Evolutionary conservation across 306 rosid species (phyloP).

Genomic region (Cucurbita argyrosperma): DNA sequence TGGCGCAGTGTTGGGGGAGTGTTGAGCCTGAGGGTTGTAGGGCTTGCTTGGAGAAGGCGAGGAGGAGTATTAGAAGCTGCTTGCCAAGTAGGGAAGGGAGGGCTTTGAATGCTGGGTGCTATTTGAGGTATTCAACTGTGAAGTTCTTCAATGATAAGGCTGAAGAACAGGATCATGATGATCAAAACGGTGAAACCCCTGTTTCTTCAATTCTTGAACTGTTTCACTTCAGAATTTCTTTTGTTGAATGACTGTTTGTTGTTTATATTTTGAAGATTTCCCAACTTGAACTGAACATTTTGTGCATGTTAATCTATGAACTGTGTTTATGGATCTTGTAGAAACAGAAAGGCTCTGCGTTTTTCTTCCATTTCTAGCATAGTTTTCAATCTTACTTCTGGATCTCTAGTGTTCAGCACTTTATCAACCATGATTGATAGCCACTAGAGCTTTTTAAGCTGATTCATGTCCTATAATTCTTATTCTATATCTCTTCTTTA

Average conservation of each 20-base stretch:
- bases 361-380: background rate
- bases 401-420: background rate
- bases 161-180: slow-evolving; percentile 5
- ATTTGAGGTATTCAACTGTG: slow-evolving; percentile 53
- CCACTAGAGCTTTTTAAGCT: background rate
- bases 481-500: background rate
- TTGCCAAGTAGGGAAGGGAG: slow-evolving; percentile 48
- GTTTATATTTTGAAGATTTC: background rate
- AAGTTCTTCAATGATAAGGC: slow-evolving; percentile 30
- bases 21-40: slow-evolving; percentile 30
- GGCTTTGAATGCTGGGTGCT: slow-evolving; percentile 71
- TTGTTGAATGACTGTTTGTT: background rate
- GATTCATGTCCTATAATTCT: background rate
- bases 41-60: slow-evolving; percentile 50
- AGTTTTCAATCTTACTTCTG: background rate
- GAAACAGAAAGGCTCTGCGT: background rate
- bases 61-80: slow-evolving; percentile 21
- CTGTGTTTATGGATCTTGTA: background rate
- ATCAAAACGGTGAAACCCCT: slow-evolving; percentile 11
- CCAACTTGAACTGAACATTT: background rate
- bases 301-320: background rate
- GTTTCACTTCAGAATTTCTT: background rate
- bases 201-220: background rate
- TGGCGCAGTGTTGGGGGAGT: slow-evolving; percentile 81
- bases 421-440: background rate